Percentiles rank a stretch among this genome's conserved stretches.
These are phyloP conservation scores for Cardiospermum halicacabum DNA, from an alignment of 345 rosid species.

Conservation along the genomic window DNA sequence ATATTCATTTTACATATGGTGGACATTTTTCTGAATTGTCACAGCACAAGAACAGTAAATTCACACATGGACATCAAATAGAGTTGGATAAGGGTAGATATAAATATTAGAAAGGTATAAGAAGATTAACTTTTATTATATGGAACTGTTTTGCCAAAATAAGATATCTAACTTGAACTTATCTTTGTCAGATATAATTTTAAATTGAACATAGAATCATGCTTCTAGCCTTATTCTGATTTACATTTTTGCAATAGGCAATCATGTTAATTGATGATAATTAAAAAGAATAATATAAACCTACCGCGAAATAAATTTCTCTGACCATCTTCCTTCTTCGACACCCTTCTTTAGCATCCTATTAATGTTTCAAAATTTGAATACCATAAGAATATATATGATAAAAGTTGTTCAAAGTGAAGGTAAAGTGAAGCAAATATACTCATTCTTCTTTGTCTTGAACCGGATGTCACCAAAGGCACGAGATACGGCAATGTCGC, in stretches of 20 bases:
- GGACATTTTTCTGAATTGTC: too few species aligned
- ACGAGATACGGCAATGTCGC: slow-evolving; percentile 92
- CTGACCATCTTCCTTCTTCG: slow-evolving; percentile 78
- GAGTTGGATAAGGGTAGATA: not conserved
- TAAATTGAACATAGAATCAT: not conserved
- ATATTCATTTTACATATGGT: not conserved
- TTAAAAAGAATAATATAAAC: slow-evolving; percentile 2
- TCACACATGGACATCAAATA: not conserved
- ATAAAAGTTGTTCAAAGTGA: not conserved
- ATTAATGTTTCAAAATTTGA: slow-evolving; percentile 15
- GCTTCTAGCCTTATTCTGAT: not conserved
- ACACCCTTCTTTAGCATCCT: slow-evolving; percentile 95
- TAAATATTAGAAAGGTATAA: not conserved
- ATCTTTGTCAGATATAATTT: not conserved
- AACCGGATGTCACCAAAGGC: slow-evolving; percentile 89
- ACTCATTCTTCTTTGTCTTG: slow-evolving; percentile 89
- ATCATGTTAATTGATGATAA: not conserved
- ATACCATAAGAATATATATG: slow-evolving; percentile 9
- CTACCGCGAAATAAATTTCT: slow-evolving; percentile 83
- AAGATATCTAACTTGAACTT: not conserved
- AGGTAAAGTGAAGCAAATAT: slow-evolving; percentile 14
- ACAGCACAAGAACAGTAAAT: not conserved
- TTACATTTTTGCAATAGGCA: not conserved
- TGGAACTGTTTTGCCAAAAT: not conserved
- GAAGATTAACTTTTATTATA: not conserved